phyloP scores from a whole-genome alignment of 1,284 basidiomycete genomes.

The Sutorius eximius region DNA sequence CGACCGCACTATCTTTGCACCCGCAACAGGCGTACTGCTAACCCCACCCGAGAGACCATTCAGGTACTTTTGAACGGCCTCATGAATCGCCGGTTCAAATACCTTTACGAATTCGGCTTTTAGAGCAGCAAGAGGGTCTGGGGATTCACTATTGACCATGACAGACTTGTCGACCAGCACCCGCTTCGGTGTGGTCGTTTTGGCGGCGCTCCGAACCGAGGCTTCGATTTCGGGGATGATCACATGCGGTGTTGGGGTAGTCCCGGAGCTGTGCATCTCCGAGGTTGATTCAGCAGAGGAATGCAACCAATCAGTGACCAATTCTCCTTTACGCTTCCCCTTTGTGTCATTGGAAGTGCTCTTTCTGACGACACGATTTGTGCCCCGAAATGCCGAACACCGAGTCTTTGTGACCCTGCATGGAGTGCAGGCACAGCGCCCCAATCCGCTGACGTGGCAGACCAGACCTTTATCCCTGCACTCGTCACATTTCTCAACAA shows the following conservation, averaged over 20 bases:
- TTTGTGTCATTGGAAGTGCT: no score
- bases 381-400: not conserved
- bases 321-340: no score
- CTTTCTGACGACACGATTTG: no score
- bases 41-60: not conserved
- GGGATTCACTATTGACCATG: not conserved
- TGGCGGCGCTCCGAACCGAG: no score
- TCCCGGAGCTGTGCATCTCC: no score
- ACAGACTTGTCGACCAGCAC: not conserved
- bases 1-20: not conserved
- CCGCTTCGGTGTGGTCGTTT: not conserved
- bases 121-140: not conserved
- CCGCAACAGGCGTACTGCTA: not conserved
- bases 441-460: not conserved
- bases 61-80: not conserved
- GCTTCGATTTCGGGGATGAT: no score
- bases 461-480: not conserved
- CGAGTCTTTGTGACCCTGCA: not conserved
- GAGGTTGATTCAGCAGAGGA: no score
- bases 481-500: not conserved
- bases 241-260: no score
- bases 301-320: no score
- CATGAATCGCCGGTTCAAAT: not conserved
- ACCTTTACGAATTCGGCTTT: not conserved
- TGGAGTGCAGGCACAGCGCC: not conserved